Conservation (phyloP, 768 basidiomycete genomes). For the Trametes villosa region DNA sequence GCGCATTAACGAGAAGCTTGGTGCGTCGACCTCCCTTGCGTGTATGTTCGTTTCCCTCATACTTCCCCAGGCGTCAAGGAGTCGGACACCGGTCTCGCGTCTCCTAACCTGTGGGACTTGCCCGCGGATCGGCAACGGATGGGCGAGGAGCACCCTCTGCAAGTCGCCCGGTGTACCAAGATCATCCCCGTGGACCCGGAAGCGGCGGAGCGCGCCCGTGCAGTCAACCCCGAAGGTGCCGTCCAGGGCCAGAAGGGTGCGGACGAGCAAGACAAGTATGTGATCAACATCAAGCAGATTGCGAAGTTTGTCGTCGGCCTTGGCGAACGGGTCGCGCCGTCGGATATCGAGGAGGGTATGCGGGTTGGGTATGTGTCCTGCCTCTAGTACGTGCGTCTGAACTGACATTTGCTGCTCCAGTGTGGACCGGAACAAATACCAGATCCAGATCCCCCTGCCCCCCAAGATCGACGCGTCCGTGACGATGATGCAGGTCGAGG, state of each 20-base stretch:
- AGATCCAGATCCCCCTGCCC: constrained; percentile 97
- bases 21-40: constrained; percentile 45
- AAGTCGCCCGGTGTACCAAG: constrained; percentile 98
- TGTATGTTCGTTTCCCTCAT: constrained; percentile 6
- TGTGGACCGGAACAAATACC: constrained; percentile 95
- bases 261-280: constrained; percentile 98
- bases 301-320: constrained; percentile 99
- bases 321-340: constrained; percentile 94
- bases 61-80: constrained; percentile 82
- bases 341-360: constrained; percentile 99
- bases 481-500: constrained; percentile 99
- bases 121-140: constrained; percentile 91
- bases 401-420: constrained; percentile 43
- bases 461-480: constrained; percentile 99
- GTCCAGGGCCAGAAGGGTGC: constrained; percentile 92
- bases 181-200: constrained; percentile 86
- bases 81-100: constrained; percentile 95
- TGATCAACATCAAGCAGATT: constrained; percentile 99
- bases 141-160: constrained; percentile 90
- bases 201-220: constrained; percentile 75
- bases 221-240: constrained; percentile 78
- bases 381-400: background rate
- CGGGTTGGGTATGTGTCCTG: constrained; percentile 83
- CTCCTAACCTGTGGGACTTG: constrained; percentile 97
- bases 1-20: constrained; percentile 97